These are phyloP conservation scores for Aureobasidium sp. DNA, from an alignment of 2,329 filamentous ascomycete species.

Conservation along the genomic window DNA sequence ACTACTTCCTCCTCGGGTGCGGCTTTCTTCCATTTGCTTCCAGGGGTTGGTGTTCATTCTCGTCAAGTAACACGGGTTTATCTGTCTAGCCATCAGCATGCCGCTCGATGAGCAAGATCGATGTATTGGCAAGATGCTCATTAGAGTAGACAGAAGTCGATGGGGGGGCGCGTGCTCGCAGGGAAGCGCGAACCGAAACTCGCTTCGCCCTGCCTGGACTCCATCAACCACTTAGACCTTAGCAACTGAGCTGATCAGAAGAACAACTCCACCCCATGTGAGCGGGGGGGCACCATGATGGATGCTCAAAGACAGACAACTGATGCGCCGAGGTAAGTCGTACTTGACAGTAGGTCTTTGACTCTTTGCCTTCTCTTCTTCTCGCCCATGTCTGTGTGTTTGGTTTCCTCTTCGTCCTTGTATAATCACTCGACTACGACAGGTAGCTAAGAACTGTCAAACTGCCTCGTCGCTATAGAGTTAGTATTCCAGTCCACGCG, in stretches of 20 bases:
- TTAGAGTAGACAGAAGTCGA: not conserved
- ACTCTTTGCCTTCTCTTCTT: not conserved
- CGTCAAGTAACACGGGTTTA: too few species aligned
- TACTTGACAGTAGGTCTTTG: not conserved
- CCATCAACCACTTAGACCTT: not conserved
- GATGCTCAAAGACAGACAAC: not conserved
- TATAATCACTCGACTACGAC: not conserved
- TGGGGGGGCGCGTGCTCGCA: not conserved
- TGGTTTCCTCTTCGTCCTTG: not conserved
- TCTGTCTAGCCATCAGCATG: too few species aligned
- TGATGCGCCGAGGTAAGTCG: not conserved
- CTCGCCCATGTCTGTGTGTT: not conserved
- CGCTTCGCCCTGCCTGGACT: not conserved
- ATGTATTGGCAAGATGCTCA: conserved; percentile 2
- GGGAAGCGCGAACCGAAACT: not conserved
- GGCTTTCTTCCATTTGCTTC: too few species aligned
- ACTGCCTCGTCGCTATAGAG: not conserved
- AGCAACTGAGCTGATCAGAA: not conserved
- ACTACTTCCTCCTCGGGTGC: too few species aligned
- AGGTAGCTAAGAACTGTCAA: not conserved
- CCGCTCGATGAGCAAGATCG: too few species aligned
- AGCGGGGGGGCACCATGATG: not conserved
- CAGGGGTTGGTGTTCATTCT: too few species aligned
- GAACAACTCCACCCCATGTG: not conserved
- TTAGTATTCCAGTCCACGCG: not conserved